Conservation (phyloP, 306 rosid genomes). For the Glycine soja region DNA sequence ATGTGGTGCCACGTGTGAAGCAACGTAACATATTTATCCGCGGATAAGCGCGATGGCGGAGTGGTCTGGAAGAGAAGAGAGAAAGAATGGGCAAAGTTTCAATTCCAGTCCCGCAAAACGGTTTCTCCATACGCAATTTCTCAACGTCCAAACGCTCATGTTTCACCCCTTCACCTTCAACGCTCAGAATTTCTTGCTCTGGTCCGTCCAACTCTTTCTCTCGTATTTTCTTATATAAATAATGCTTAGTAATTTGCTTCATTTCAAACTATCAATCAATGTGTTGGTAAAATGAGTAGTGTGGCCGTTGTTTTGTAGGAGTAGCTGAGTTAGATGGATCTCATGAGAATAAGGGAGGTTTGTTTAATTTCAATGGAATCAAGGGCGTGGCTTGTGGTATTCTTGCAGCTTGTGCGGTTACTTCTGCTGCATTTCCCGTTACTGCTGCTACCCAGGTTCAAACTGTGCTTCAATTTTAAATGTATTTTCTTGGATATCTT, state of each 20-base stretch:
- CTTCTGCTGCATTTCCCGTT: slow-evolving; percentile 77
- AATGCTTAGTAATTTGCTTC: background rate
- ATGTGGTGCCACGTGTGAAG: slow-evolving; percentile 53
- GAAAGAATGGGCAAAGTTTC: slow-evolving; percentile 66
- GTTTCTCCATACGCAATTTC: slow-evolving; percentile 48
- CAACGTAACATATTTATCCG: slow-evolving; percentile 57
- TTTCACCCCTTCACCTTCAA: slow-evolving; percentile 36
- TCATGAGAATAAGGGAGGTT: slow-evolving; percentile 51
- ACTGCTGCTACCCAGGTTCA: slow-evolving; percentile 83
- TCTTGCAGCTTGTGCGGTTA: slow-evolving; percentile 78
- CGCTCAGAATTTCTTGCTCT: slow-evolving; percentile 58
- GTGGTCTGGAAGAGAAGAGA: slow-evolving; percentile 33
- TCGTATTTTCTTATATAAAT: background rate
- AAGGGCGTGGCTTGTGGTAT: slow-evolving; percentile 77
- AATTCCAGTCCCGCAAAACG: slow-evolving; percentile 61
- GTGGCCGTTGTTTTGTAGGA: slow-evolving; percentile 34
- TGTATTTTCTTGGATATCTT: no score
- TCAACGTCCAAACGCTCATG: slow-evolving; percentile 48
- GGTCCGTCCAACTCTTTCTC: slow-evolving; percentile 56
- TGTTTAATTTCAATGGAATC: slow-evolving; percentile 51
- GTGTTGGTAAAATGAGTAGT: background rate
- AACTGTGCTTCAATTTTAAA: background rate
- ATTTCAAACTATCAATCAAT: background rate
- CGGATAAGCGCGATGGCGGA: slow-evolving; percentile 42
- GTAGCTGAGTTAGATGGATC: slow-evolving; percentile 55